phyloP scores from a whole-genome alignment of 805 yeast species.

The Sugiyamaella marilandica region DNA sequence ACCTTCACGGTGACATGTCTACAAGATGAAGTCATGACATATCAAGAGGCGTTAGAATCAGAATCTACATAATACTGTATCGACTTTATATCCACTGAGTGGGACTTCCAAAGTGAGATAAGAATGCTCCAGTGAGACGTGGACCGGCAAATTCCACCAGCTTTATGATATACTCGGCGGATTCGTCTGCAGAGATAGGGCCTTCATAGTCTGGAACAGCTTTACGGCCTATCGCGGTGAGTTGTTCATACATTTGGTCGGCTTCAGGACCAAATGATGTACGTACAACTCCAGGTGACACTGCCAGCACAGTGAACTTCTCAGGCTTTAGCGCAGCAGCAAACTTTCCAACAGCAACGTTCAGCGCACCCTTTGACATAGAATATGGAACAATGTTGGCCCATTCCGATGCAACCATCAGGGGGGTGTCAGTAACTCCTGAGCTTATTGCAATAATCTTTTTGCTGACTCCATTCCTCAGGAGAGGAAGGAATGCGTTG shows the following conservation, averaged over 20 bases:
- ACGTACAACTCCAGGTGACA: slow-evolving; percentile 39
- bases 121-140: slow-evolving; percentile 24
- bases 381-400: slow-evolving; percentile 26
- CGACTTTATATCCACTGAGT: neutral
- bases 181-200: slow-evolving; percentile 22
- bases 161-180: slow-evolving; percentile 23
- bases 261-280: slow-evolving; percentile 25
- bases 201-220: slow-evolving; percentile 6
- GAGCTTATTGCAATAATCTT: slow-evolving; percentile 13
- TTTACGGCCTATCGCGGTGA: neutral
- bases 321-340: slow-evolving; percentile 28
- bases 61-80: neutral
- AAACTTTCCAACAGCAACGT: slow-evolving; percentile 29
- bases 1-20: neutral
- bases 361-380: slow-evolving; percentile 37
- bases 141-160: slow-evolving; percentile 22
- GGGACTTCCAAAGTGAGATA: slow-evolving; percentile 13
- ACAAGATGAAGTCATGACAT: neutral
- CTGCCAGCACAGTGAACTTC: slow-evolving; percentile 30
- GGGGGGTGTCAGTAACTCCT: slow-evolving; percentile 3
- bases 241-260: neutral
- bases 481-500: slow-evolving; percentile 11
- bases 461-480: slow-evolving; percentile 10
- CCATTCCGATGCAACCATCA: slow-evolving; percentile 1
- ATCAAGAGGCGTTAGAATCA: neutral